Conservation (phyloP, 2,329 filamentous ascomycete genomes). For the Verticillium nubilum region DNA sequence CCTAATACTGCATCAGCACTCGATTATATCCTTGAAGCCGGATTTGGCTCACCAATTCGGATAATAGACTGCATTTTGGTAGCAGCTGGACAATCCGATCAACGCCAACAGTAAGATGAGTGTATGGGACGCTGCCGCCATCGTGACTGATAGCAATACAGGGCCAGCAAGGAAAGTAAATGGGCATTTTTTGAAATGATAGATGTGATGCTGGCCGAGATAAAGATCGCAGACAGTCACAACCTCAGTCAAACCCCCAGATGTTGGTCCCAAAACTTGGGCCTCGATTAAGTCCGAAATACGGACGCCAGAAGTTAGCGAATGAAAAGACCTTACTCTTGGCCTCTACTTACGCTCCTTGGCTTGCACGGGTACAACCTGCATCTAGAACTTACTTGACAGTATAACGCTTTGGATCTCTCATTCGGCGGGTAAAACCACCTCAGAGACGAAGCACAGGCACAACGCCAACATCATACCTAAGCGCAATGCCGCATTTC, state of each 20-base stretch:
- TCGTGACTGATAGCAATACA: neutral
- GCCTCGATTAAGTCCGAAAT: neutral
- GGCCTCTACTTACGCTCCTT: neutral
- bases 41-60: constrained; percentile 37
- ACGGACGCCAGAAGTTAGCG: neutral
- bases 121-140: neutral
- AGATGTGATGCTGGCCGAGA: neutral
- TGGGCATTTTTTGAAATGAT: neutral
- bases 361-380: no score
- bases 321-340: neutral
- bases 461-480: no score
- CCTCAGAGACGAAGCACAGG: no score
- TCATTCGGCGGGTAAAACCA: no score
- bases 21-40: neutral
- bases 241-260: neutral
- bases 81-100: constrained; percentile 13
- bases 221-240: neutral
- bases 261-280: neutral
- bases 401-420: no score
- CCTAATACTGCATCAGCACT: constrained; percentile 27
- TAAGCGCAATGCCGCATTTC: neutral
- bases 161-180: neutral
- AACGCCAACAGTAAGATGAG: neutral
- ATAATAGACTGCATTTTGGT: constrained; percentile 41
- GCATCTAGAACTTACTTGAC: no score